Percentiles rank a stretch among this genome's conserved stretches.
These are phyloP conservation scores for Trichoderma lentiforme DNA, from an alignment of 2,329 filamentous ascomycete genomes.

Conservation along the genomic window DNA sequence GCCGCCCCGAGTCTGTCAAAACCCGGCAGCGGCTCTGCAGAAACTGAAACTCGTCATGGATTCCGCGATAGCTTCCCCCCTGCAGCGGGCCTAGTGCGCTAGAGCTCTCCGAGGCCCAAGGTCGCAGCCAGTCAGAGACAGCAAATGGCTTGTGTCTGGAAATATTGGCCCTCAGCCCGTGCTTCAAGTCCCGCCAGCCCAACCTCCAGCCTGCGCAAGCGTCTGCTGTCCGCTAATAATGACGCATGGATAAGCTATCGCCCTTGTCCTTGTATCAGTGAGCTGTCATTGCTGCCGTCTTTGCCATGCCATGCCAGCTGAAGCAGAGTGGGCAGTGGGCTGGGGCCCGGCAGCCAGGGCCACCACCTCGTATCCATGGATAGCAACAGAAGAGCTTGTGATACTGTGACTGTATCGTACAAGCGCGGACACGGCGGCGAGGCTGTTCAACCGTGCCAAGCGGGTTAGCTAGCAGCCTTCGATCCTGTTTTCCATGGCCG, in stretches of 20 bases:
- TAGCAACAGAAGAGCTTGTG: slow-evolving; percentile 10
- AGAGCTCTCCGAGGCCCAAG: background rate
- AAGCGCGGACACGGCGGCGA: background rate
- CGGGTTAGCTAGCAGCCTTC: background rate
- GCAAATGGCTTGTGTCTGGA: background rate
- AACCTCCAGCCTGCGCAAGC: slow-evolving; percentile 3
- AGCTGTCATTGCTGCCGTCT: slow-evolving; percentile 17
- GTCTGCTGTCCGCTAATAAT: slow-evolving; percentile 13
- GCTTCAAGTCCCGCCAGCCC: background rate
- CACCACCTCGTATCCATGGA: slow-evolving; percentile 18
- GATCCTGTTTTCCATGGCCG: background rate
- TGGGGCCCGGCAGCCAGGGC: background rate
- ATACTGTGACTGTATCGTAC: background rate
- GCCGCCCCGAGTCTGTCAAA: background rate
- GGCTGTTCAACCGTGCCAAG: background rate
- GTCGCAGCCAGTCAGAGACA: slow-evolving; percentile 6
- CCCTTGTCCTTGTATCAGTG: slow-evolving; percentile 10
- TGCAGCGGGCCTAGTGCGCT: slow-evolving; percentile 11
- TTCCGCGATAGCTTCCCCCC: background rate
- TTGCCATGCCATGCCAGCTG: slow-evolving; percentile 9
- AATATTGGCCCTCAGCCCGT: slow-evolving; percentile 1
- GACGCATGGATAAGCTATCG: slow-evolving; percentile 17
- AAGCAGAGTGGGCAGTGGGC: background rate
- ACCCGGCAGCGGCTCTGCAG: background rate
- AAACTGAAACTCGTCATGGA: background rate